phyloP scores from a whole-genome alignment of 2,329 filamentous ascomycete genomes.

The Sordariomycetes sp. region DNA sequence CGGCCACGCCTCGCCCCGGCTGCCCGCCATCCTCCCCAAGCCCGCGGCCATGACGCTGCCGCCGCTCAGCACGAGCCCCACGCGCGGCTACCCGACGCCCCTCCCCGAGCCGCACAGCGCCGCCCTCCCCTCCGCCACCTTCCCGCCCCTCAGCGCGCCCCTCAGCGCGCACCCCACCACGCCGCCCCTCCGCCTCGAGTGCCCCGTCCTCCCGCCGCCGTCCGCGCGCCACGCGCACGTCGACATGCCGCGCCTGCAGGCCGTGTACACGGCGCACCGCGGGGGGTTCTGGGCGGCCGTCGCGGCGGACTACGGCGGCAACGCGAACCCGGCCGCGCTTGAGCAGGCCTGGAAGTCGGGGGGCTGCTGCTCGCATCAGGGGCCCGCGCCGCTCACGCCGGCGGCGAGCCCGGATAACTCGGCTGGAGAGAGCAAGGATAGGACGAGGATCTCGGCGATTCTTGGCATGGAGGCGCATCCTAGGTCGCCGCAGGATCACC shows the following conservation, averaged over 20 bases:
- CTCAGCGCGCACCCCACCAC: conserved; percentile 22
- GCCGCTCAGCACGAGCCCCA: conserved; percentile 20
- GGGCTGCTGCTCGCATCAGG: conserved; percentile 26
- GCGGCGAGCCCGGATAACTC: conserved; percentile 35
- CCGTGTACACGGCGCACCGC: conserved; percentile 61
- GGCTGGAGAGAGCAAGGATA: conserved; percentile 32
- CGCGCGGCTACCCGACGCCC: conserved; percentile 26
- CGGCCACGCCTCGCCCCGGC: conserved; percentile 33
- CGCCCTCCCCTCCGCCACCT: conserved; percentile 25
- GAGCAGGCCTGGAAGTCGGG: conserved; percentile 60
- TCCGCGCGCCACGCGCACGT: conserved; percentile 31
- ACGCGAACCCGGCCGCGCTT: conserved; percentile 47
- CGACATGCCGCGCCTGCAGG: conserved; percentile 55
- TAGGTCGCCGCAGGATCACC: conserved; percentile 44
- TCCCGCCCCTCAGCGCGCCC: conserved; percentile 19
- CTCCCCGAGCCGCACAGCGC: conserved; percentile 33
- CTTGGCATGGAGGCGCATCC: conserved; percentile 49
- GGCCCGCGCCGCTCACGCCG: conserved; percentile 37
- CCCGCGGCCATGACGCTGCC: conserved; percentile 40
- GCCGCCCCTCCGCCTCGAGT: conserved; percentile 49
- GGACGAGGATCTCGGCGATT: conserved; percentile 53
- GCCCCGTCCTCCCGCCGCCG: conserved; percentile 31
- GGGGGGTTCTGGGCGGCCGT: conserved; percentile 63
- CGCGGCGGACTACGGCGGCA: conserved; percentile 59
- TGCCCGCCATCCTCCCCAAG: conserved; percentile 57